Percentiles rank a stretch among this genome's conserved stretches.
These are phyloP conservation scores for Persicaria maculosa DNA, from an alignment of 148 eudicot species.

Conservation along the genomic window DNA sequence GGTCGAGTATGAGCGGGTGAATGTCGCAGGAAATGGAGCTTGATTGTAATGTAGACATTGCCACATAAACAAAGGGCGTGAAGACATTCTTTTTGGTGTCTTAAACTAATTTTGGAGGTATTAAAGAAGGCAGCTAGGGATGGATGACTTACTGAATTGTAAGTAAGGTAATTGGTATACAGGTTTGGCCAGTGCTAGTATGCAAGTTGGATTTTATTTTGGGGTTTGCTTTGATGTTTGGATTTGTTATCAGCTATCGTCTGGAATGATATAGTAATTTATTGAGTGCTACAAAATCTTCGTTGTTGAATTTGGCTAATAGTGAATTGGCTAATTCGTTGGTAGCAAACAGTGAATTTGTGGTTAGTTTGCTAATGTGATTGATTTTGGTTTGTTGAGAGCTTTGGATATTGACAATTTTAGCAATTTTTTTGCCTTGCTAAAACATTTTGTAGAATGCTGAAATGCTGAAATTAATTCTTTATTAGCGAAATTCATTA, in stretches of 20 bases:
- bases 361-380: too few relatives aligned
- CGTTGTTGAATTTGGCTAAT: too few relatives aligned
- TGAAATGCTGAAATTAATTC: too few relatives aligned
- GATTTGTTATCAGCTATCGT: background rate
- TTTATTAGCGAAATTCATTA: too few relatives aligned
- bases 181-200: constrained; percentile 8
- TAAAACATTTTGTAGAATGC: too few relatives aligned
- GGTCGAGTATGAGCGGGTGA: constrained; percentile 33
- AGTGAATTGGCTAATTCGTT: too few relatives aligned
- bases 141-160: constrained; percentile 8
- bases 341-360: too few relatives aligned
- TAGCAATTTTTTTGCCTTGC: too few relatives aligned
- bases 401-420: too few relatives aligned
- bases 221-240: constrained; percentile 1
- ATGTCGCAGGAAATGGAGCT: constrained; percentile 20
- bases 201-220: constrained; percentile 10
- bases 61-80: background rate
- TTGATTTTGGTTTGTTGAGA: too few relatives aligned
- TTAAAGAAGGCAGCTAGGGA: background rate
- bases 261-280: background rate
- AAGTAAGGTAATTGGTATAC: constrained; percentile 13
- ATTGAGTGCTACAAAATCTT: too few relatives aligned
- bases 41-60: background rate
- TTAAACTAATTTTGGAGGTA: background rate
- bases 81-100: background rate